phyloP scores from a whole-genome alignment of 1,284 basidiomycete species.

The Ceratobasidium sp. region DNA sequence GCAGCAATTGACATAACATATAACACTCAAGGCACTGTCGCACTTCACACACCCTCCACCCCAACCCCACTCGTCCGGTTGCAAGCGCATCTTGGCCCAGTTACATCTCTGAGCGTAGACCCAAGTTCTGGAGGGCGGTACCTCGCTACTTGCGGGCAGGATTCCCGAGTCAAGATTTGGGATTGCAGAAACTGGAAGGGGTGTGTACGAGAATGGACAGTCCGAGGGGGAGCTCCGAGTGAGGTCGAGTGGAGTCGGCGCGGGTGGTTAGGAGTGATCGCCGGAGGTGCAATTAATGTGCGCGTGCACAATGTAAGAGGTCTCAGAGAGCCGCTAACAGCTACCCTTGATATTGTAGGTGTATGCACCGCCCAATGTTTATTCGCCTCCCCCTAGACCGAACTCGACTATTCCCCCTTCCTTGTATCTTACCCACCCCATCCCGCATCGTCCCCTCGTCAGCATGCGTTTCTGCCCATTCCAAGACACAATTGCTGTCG shows the following conservation, averaged over 20 bases:
- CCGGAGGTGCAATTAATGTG: constrained; percentile 86
- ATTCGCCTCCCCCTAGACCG: constrained; percentile 57
- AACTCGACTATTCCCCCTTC: constrained; percentile 72
- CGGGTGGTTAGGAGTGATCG: constrained; percentile 86
- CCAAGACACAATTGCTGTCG: constrained; percentile 90
- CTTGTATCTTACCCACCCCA: constrained; percentile 86
- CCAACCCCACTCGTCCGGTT: constrained; percentile 92
- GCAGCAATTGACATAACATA: not conserved
- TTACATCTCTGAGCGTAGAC: constrained; percentile 86
- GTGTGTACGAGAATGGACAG: constrained; percentile 83
- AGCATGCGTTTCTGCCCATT: constrained; percentile 89
- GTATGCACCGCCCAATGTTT: constrained; percentile 76
- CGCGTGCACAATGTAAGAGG: constrained; percentile 51
- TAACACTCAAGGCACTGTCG: constrained; percentile 74
- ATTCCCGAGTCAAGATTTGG: constrained; percentile 94
- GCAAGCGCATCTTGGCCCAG: constrained; percentile 90
- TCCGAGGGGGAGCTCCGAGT: constrained; percentile 61
- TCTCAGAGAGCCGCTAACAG: not conserved
- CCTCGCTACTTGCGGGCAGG: constrained; percentile 90
- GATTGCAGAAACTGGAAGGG: constrained; percentile 96
- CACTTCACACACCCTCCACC: constrained; percentile 96
- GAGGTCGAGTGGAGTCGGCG: constrained; percentile 84
- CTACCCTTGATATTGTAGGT: constrained; percentile 61
- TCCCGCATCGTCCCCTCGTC: constrained; percentile 75
- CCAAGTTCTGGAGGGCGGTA: constrained; percentile 86